Evolutionary conservation across 2,329 filamentous ascomycete genomes (phyloP).

Genomic region (Apiospora kogelbergensis): DNA sequence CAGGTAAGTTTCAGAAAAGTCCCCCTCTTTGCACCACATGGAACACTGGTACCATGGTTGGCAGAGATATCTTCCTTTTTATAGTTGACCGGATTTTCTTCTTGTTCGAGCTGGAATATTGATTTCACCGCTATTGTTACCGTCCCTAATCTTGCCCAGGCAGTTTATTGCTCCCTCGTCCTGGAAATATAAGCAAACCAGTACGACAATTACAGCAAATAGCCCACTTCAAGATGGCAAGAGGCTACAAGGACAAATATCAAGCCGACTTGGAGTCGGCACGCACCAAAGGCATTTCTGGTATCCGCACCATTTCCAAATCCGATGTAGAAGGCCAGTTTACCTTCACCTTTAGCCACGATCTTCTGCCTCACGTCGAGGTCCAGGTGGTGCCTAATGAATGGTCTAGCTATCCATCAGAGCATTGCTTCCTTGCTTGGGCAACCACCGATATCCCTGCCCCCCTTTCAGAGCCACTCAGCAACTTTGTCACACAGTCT

Average conservation of each 20-base stretch:
- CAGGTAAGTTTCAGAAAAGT: not conserved
- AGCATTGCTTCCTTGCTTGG: conserved; percentile 26
- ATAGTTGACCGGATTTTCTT: not conserved
- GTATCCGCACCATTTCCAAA: conserved; percentile 52
- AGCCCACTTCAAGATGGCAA: not conserved
- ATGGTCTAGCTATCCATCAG: conserved; percentile 27
- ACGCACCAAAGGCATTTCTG: conserved; percentile 14
- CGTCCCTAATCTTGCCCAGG: too few relatives aligned
- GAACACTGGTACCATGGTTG: not conserved
- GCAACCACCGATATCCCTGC: conserved; percentile 22
- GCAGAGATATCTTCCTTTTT: not conserved
- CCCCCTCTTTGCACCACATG: not conserved
- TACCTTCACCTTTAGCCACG: conserved; percentile 53
- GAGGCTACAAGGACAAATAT: conserved; percentile 17
- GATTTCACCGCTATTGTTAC: not conserved
- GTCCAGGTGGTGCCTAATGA: conserved; percentile 39
- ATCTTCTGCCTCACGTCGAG: conserved; percentile 27
- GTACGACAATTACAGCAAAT: not conserved
- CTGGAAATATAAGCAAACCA: not conserved
- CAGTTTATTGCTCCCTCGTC: not conserved
- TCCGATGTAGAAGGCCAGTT: conserved; percentile 75
- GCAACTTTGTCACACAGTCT: conserved; percentile 20
- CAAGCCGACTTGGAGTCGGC: conserved; percentile 24
- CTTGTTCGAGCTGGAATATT: too few relatives aligned
- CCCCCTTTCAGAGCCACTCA: conserved; percentile 20